Evolutionary conservation across 2,329 filamentous ascomycete species (phyloP), one percentile per base, ranked within the genome.

Genomic region (Scorias spongiosa): DNA sequence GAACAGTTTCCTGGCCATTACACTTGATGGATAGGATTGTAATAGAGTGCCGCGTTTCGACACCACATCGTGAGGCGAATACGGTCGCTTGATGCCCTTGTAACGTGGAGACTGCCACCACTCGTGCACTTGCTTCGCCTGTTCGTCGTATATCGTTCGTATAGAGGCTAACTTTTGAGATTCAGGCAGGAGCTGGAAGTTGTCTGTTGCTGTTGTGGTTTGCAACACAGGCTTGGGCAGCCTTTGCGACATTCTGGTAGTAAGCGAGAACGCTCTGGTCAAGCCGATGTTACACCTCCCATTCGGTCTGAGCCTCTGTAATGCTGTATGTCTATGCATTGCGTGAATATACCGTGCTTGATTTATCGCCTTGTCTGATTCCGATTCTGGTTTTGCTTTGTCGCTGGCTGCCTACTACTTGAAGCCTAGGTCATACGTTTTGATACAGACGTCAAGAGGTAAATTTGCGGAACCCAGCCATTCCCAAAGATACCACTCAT

Each of bases 1-100:
- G 67, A 94, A 98, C 5, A 98, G 74, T 67, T 98, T 96, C 58
- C 85, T 75, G 1, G 89, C 91, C 84, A 94, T 95, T 49, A 93
- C 67, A 11, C 87, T 95, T 66, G 87, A 94, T 1, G 91, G 84
- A 54, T 95, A 96, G 42, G 75, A 77, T 60, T 94, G 84, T 57
- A 85, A 78, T 52, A 95, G 74, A 6, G 86, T 81, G 9, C 91
- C 91, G 48, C 91, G 75, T 70, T 96, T 96, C 64, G 82, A 87
- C 48, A 94, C 89, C 5, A 98, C 82, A 66, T 94, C 88, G 55
- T 81, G 84, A 1, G 87, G 84, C 14, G 81, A 82, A 63, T 96
- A 98, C 10, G 89, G 87, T 39, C 91, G 75, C 69, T 83, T 91
- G 69, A 96, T 95, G 47, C 84, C 89, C 51, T 81, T 75, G 61